Evolutionary conservation across 345 rosid species (phyloP).

Genomic region (Aquilaria sinensis): DNA sequence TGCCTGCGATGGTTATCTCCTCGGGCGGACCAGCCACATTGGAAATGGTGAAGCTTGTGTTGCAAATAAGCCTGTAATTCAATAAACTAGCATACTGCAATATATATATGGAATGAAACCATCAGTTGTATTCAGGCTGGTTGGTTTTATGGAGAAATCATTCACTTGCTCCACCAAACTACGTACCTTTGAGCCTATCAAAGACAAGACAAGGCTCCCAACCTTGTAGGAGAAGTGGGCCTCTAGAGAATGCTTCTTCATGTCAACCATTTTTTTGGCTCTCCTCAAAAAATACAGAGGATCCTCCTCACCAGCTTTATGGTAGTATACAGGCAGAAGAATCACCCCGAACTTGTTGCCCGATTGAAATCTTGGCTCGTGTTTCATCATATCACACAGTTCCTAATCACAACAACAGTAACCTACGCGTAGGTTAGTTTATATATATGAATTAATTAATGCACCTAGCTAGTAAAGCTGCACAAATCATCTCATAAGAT

Average conservation of each 20-base stretch:
- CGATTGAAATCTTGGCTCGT: slow-evolving; percentile 27
- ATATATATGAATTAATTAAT: no score
- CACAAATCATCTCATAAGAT: no score
- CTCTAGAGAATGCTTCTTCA: slow-evolving; percentile 43
- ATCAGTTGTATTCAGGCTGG: no score
- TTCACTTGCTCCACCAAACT: no score
- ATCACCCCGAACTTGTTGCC: slow-evolving; percentile 56
- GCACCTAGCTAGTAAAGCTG: no score
- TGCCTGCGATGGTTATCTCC: slow-evolving; percentile 36
- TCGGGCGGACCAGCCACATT: slow-evolving; percentile 48
- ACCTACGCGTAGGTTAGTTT: no score
- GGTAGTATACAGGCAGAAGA: slow-evolving; percentile 40
- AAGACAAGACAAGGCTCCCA: slow-evolving; percentile 31
- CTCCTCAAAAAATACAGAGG: slow-evolving; percentile 37
- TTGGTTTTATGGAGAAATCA: no score
- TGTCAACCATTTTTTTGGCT: slow-evolving; percentile 43
- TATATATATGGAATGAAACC: neutral
- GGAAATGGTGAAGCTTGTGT: slow-evolving; percentile 48
- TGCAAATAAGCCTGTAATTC: slow-evolving; percentile 42
- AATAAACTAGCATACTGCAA: slow-evolving; percentile 39
- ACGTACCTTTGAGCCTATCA: slow-evolving; percentile 38
- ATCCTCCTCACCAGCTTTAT: slow-evolving; percentile 12
- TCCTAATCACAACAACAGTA: slow-evolving; percentile 22
- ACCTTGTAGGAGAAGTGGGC: slow-evolving; percentile 42
- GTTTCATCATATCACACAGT: slow-evolving; percentile 23